Evolutionary conservation across 129 eudicot species (phyloP), one percentile per base, ranked within the genome.

Genomic region (Sambucus nigra): DNA sequence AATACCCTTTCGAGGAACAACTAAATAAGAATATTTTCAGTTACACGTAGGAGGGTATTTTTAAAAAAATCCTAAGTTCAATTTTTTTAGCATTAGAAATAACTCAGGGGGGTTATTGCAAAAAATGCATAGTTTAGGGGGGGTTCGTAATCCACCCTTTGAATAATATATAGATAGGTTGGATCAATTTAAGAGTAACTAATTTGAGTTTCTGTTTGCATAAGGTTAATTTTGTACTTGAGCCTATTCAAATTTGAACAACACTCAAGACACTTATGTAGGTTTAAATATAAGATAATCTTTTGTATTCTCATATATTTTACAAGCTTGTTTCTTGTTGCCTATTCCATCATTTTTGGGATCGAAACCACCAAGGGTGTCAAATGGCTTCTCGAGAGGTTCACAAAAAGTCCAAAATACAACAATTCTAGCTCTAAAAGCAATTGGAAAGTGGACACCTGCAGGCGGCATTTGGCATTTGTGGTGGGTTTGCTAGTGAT

Each of bases 291-390:
- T 10, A 42, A 27, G 64, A 55, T 19, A 29, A 23, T 7, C 14
- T 51, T 31, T 18, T 31, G 59, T n/a, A 55, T 20, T 44, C 63
- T 5, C 29, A 24, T 35, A 41, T 32, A 14, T 64, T 63, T 44
- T 54, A 42, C 77, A 89, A 95, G 95, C 56, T 26, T 92, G 41
- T 61, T 73, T 54, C 94, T 92, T 51, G 95, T 66, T 24, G 84
- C 80, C 0, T 73, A 32, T 48, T 92, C 95, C 6, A 86, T 86
- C 63, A 61, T 73, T 13, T 65, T 77, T 27, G 96, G 99, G 42
- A 72, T 92, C 0, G 72, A 68, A 61, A 86, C 94, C 7, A 96
- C 99, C 18, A 66, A 70, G 23, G 89, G 94, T 11, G 45, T 76
- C 47, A 79, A 69, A 64, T 68, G 82, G 76, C 65, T 71, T 24